Percentiles rank a stretch among this genome's conserved stretches.
Conservation (phyloP, 129 eudicot species). For the Calendula officinalis region DNA sequence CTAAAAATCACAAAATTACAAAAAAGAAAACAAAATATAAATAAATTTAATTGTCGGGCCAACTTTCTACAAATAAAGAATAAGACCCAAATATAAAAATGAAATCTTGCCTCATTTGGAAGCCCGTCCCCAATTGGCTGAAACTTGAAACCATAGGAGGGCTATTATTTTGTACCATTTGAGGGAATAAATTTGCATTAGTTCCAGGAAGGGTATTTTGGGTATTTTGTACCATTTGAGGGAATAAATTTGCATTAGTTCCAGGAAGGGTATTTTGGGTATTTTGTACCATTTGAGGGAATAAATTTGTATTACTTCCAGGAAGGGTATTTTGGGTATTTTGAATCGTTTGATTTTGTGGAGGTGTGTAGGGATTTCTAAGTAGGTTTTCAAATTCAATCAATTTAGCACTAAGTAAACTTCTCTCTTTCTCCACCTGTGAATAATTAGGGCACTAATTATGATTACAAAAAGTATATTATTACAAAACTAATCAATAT, state of each 20-base stretch:
- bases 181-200: conserved; percentile 38
- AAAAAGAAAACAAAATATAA: conserved; percentile 10
- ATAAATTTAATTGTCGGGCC: background rate
- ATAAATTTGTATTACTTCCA: conserved; percentile 30
- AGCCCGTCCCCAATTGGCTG: conserved; percentile 60
- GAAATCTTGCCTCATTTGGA: conserved; percentile 46
- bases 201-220: conserved; percentile 48
- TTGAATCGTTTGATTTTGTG: conserved; percentile 41
- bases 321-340: conserved; percentile 47
- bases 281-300: conserved; percentile 45
- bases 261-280: conserved; percentile 49
- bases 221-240: conserved; percentile 44
- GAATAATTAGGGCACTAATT: background rate
- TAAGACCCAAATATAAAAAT: background rate
- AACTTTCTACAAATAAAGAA: conserved; percentile 3
- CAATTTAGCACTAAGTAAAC: conserved; percentile 57
- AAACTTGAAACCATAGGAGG: conserved; percentile 70
- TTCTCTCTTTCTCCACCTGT: conserved; percentile 91
- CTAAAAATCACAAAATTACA: conserved; percentile 29
- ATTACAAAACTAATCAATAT: background rate
- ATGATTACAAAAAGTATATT: background rate
- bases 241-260: conserved; percentile 33
- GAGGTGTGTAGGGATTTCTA: conserved; percentile 55
- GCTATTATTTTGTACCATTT: conserved; percentile 38
- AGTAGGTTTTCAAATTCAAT: conserved; percentile 66